Conservation (phyloP, 23 red algal genomes). For the Cyanidium caldarium region DNA sequence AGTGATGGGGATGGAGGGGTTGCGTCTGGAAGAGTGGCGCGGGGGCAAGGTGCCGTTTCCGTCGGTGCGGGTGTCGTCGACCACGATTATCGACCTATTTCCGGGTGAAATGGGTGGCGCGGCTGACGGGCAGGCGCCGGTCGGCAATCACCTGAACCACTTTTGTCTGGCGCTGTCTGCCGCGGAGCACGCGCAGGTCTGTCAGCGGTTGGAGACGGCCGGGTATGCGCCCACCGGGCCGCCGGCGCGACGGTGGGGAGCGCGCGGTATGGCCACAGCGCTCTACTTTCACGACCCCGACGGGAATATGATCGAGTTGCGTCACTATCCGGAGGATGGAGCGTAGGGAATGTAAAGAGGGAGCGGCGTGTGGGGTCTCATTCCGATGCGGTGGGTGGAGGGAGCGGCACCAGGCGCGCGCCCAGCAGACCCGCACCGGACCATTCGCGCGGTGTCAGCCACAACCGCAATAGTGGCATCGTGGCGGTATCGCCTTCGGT, state of each 20-base stretch:
- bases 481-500: neutral
- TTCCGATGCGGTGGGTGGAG: neutral
- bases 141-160: conserved; percentile 9
- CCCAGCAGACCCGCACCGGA: conserved; percentile 28
- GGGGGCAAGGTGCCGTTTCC: conserved; percentile 54
- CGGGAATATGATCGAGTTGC: conserved; percentile 51
- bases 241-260: conserved; percentile 26
- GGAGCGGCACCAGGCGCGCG: conserved; percentile 27
- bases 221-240: conserved; percentile 10
- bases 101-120: no score
- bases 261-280: conserved; percentile 44
- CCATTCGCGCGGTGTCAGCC: conserved; percentile 19
- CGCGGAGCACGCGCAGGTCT: neutral
- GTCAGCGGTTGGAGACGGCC: neutral
- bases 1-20: conserved; percentile 23
- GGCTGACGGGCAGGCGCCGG: neutral
- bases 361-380: no score
- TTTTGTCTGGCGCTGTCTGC: conserved; percentile 42
- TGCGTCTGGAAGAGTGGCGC: conserved; percentile 38
- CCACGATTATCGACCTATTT: conserved; percentile 81
- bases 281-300: conserved; percentile 71
- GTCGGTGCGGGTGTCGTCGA: conserved; percentile 37
- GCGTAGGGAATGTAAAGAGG: neutral
- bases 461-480: neutral
- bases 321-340: conserved; percentile 28